Evolutionary conservation across 805 yeast species (phyloP).

Genomic region (Cyberlindnera saturnus): DNA sequence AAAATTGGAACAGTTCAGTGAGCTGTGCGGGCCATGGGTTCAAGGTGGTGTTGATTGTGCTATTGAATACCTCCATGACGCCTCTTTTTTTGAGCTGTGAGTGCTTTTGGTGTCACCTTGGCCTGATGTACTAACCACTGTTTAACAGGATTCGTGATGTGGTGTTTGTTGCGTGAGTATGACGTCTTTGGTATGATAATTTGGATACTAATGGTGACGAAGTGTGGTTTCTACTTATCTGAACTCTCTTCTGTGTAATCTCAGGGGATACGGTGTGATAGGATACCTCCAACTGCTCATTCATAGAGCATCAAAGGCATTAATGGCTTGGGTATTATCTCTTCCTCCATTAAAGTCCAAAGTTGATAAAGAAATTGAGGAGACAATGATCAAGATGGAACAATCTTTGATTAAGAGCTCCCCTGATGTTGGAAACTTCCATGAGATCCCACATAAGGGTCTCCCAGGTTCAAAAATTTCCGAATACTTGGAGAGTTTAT

Average conservation of each 20-base stretch:
- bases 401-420: slow-evolving; percentile 51
- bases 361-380: slow-evolving; percentile 55
- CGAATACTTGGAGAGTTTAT: slow-evolving; percentile 43
- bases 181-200: neutral
- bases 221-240: slow-evolving; percentile 5
- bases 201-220: neutral
- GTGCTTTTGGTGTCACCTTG: too few species aligned
- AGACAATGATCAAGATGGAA: slow-evolving; percentile 46
- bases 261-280: slow-evolving; percentile 35
- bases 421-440: slow-evolving; percentile 36
- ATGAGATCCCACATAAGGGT: slow-evolving; percentile 55
- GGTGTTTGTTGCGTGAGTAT: neutral
- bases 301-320: slow-evolving; percentile 10
- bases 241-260: slow-evolving; percentile 6
- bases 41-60: too few species aligned
- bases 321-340: slow-evolving; percentile 29
- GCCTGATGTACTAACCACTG: too few species aligned
- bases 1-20: too few species aligned
- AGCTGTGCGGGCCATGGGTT: too few species aligned
- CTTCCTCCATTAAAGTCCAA: slow-evolving; percentile 50
- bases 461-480: slow-evolving; percentile 40
- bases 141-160: neutral
- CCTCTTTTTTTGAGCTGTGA: too few species aligned
- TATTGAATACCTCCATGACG: too few species aligned
- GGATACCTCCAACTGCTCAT: slow-evolving; percentile 21